phyloP scores from a whole-genome alignment of 1,139 yeast genomes.

The Scheffersomyces insectosa region DNA sequence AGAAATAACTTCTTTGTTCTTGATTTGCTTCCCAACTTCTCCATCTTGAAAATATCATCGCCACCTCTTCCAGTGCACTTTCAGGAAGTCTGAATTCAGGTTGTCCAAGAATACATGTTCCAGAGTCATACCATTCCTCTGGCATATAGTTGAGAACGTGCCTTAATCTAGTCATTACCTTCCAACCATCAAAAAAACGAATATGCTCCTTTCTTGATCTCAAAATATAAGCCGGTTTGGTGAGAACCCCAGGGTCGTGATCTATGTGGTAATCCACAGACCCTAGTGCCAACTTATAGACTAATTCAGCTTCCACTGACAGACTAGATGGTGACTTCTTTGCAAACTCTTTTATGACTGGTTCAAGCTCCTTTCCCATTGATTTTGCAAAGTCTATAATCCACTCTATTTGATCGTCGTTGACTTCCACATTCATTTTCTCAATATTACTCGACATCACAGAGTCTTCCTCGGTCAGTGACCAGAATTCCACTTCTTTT shows the following conservation, averaged over 20 bases:
- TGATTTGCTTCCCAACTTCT: constrained; percentile 79
- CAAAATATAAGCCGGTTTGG: constrained; percentile 82
- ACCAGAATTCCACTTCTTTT: constrained; percentile 47
- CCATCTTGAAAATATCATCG: constrained; percentile 72
- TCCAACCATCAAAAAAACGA: constrained; percentile 85
- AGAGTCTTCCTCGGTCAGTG: constrained; percentile 20
- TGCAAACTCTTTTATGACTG: constrained; percentile 23
- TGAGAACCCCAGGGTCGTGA: constrained; percentile 86
- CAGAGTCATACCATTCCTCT: constrained; percentile 40
- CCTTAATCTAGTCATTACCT: constrained; percentile 72
- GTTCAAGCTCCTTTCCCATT: constrained; percentile 18
- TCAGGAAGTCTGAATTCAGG: constrained; percentile 44
- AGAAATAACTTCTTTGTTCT: constrained; percentile 52
- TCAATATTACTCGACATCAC: constrained; percentile 37
- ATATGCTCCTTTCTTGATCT: constrained; percentile 73
- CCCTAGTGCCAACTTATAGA: constrained; percentile 62
- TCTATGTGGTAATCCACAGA: constrained; percentile 61
- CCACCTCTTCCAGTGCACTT: constrained; percentile 55
- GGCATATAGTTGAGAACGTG: constrained; percentile 72
- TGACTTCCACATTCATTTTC: constrained; percentile 30
- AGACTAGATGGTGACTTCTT: constrained; percentile 14
- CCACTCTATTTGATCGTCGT: constrained; percentile 41
- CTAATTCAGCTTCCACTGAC: constrained; percentile 38
- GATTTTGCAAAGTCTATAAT: constrained; percentile 26
- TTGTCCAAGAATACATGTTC: constrained; percentile 20